These are phyloP conservation scores for Neurospora sp. DNA, from an alignment of 495 filamentous ascomycete genomes.

Conservation along the genomic window DNA sequence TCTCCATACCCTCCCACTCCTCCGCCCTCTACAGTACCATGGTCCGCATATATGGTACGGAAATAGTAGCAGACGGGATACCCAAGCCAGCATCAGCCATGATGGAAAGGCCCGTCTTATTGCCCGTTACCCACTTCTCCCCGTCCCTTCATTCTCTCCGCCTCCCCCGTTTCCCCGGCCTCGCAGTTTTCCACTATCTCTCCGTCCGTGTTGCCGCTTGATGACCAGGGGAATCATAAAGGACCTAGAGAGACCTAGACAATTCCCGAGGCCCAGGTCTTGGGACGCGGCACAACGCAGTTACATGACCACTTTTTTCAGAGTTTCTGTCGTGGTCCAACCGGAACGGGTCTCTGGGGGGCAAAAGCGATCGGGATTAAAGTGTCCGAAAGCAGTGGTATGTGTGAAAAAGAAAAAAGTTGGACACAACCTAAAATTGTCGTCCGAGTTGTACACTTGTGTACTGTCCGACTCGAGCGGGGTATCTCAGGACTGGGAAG, in stretches of 20 bases:
- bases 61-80: neutral
- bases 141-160: neutral
- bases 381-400: neutral
- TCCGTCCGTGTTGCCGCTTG: neutral
- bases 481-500: neutral
- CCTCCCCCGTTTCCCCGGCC: neutral
- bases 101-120: neutral
- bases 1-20: neutral
- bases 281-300: neutral
- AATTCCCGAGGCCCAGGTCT: neutral
- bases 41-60: neutral
- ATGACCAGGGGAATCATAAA: neutral
- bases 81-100: neutral
- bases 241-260: neutral
- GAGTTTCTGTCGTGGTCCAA: neutral
- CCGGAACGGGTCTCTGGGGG: neutral
- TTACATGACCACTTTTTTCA: neutral
- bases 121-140: neutral
- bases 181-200: neutral
- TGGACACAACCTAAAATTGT: neutral
- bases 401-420: neutral
- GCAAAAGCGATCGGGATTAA: neutral
- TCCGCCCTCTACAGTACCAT: neutral
- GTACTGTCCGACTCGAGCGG: neutral
- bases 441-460: neutral